Percentiles rank a stretch among this genome's conserved stretches.
phyloP scores from a whole-genome alignment of 106 monocot species.

The Apostasia shenzhenica region DNA sequence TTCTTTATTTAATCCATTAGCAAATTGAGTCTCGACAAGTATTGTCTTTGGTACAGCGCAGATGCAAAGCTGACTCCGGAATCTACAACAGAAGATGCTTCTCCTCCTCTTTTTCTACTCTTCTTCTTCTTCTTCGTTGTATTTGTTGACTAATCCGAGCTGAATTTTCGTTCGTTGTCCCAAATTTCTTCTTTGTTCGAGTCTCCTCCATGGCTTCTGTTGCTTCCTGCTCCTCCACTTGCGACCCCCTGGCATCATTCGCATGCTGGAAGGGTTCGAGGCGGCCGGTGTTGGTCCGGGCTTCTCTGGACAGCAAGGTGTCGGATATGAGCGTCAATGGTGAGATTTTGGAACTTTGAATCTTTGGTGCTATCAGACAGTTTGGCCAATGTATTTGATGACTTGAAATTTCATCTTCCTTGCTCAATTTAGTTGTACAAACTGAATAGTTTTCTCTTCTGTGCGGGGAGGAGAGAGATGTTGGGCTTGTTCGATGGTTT shows the following conservation, averaged over 20 bases:
- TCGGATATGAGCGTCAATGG: conserved; percentile 77
- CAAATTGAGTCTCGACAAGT: not conserved
- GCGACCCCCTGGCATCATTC: conserved; percentile 12
- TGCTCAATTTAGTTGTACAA: too few species aligned
- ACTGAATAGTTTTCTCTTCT: too few species aligned
- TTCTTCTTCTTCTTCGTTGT: not conserved
- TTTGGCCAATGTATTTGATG: too few species aligned
- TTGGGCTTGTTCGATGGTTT: too few species aligned
- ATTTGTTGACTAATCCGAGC: not conserved
- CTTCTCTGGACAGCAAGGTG: conserved; percentile 54
- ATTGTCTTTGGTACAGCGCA: not conserved
- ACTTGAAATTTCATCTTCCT: too few species aligned
- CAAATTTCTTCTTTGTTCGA: conserved; percentile 3
- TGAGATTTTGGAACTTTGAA: conserved; percentile 8
- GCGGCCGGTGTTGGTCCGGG: conserved; percentile 12
- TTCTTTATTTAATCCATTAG: not conserved
- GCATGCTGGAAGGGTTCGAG: not conserved
- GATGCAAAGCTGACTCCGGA: not conserved
- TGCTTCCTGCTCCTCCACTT: conserved; percentile 24
- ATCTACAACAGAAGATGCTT: not conserved
- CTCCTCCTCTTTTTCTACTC: not conserved
- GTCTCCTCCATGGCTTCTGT: conserved; percentile 29
- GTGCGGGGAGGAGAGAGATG: too few species aligned
- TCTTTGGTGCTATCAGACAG: not conserved
- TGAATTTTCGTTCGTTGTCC: not conserved